Base-by-base conservation (phyloP, 78 protist genomes). In the Planoprotostelium fungivorum region DNA sequence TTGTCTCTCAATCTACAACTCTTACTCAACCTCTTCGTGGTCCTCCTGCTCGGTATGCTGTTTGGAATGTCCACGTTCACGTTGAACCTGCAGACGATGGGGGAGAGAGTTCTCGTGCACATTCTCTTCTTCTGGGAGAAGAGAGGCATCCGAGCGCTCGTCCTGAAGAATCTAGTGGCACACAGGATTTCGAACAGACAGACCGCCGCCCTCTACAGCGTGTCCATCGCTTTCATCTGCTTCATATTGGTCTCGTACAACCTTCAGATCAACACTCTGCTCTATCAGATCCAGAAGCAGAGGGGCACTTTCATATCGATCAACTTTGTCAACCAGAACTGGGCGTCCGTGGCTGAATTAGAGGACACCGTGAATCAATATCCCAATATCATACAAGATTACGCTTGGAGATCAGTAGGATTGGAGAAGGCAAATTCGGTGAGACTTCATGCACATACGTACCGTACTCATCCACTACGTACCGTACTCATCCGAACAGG, bases 151-250 rank as follows among this genome's bases (percentile, higher is more conserved):
- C 84, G 51, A 28, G 34, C 90, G 9, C n/a, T 97, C 73, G 87
- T 98, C 1, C 5, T 86, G 38, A 97, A 97, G 93, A 98, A 98
- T 83, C 83, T 98, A 1, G 92, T 95, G 0, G 97, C 99, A 31
- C 99, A 98, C 87, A 88, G 97, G n/a, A 25, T 35, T n/a, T 84
- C 99, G 34, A 98, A 98, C 87, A 89, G 99, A 63, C 97, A 98
- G 94, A 97, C 99, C 23, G 93, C 98, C 1, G 25, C 96, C 83
- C 95, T 97, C 97, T 98, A 95, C 87, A 90, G 99, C 28, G 38
- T 95, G 0, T 37, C 96, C 0, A 86, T 98, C 87, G 96, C 92
- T 34, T 97, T 98, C 89, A 93, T 98, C 39, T 92, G 97, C 85
- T 98, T 98, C 86, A 92, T 97, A 84, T 63, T 91, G 35, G 97